Evolutionary conservation across 441 rosid species (phyloP).

Genomic region (Populus hybrid): DNA sequence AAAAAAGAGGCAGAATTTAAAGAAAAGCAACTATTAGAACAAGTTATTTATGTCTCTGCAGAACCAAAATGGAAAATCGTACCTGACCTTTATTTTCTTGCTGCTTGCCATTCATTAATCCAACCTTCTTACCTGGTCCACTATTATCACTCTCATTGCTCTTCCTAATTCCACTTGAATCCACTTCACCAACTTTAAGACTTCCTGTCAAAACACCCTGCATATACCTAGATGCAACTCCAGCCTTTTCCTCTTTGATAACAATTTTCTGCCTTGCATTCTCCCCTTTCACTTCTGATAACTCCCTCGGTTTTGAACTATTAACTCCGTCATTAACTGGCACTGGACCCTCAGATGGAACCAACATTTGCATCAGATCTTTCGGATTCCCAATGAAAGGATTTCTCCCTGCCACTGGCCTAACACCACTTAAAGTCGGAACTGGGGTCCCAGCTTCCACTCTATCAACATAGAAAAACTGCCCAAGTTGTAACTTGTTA

Average conservation of each 20-base stretch:
- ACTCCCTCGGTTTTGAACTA: slow-evolving; percentile 32
- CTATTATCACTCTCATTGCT: slow-evolving; percentile 41
- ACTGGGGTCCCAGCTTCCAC: slow-evolving; percentile 76
- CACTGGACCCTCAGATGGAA: slow-evolving; percentile 50
- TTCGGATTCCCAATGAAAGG: slow-evolving; percentile 82
- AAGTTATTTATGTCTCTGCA: not conserved
- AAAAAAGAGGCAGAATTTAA: not conserved
- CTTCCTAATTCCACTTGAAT: slow-evolving; percentile 41
- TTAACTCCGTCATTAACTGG: slow-evolving; percentile 31
- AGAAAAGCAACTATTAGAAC: not conserved
- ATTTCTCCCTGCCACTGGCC: slow-evolving; percentile 81
- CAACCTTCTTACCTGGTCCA: slow-evolving; percentile 37
- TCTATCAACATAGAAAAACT: too few species aligned
- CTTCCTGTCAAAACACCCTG: slow-evolving; percentile 50
- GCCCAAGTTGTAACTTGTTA: too few species aligned
- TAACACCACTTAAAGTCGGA: slow-evolving; percentile 67
- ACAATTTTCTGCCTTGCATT: slow-evolving; percentile 54
- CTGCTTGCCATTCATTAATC: slow-evolving; percentile 40
- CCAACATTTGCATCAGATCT: slow-evolving; percentile 88
- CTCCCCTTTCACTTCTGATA: slow-evolving; percentile 39
- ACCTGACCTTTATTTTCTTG: slow-evolving; percentile 71
- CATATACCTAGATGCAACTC: slow-evolving; percentile 84
- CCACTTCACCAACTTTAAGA: slow-evolving; percentile 38
- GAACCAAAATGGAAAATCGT: slow-evolving; percentile 21
- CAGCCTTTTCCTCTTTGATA: slow-evolving; percentile 78